These are phyloP conservation scores for Saccharomycopsis sp. DNA, from an alignment of 805 yeast species.

Conservation along the genomic window DNA sequence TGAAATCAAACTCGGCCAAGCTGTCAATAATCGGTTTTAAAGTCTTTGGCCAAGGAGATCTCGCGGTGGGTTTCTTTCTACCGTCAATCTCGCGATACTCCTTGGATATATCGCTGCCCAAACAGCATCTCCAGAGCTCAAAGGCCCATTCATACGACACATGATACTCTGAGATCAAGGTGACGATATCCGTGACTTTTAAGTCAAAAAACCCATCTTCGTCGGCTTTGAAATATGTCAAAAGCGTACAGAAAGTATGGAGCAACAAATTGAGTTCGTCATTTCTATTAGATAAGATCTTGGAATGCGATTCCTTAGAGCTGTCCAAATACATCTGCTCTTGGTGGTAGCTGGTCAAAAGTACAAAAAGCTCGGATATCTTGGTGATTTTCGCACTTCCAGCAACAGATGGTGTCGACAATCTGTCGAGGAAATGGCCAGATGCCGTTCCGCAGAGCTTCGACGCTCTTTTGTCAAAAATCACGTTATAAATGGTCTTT, in stretches of 20 bases:
- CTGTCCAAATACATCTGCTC: slow-evolving; percentile 32
- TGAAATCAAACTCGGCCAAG: slow-evolving; percentile 19
- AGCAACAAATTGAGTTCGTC: slow-evolving; percentile 70
- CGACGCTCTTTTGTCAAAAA: slow-evolving; percentile 31
- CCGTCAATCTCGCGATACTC: slow-evolving; percentile 21
- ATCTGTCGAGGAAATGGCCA: slow-evolving; percentile 38
- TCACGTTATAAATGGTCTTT: slow-evolving; percentile 46
- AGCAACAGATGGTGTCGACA: not conserved
- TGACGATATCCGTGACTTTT: slow-evolving; percentile 36
- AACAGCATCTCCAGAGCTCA: slow-evolving; percentile 62
- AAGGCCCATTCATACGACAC: slow-evolving; percentile 62
- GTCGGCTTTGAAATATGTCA: slow-evolving; percentile 42
- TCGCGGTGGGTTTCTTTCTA: slow-evolving; percentile 4
- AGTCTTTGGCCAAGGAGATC: slow-evolving; percentile 14
- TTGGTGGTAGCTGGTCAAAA: slow-evolving; percentile 46
- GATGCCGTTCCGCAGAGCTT: slow-evolving; percentile 34
- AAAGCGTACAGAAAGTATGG: slow-evolving; percentile 54
- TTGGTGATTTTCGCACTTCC: slow-evolving; percentile 12
- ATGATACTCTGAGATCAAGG: slow-evolving; percentile 36
- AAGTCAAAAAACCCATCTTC: slow-evolving; percentile 26
- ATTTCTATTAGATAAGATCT: slow-evolving; percentile 60
- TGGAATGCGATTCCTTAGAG: slow-evolving; percentile 44
- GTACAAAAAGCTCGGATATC: slow-evolving; percentile 50
- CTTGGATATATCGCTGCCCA: slow-evolving; percentile 26
- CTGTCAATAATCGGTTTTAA: slow-evolving; percentile 13